These are phyloP conservation scores for Acanthamoeba healyi DNA, from an alignment of 208 protist species.

Conservation along the genomic window DNA sequence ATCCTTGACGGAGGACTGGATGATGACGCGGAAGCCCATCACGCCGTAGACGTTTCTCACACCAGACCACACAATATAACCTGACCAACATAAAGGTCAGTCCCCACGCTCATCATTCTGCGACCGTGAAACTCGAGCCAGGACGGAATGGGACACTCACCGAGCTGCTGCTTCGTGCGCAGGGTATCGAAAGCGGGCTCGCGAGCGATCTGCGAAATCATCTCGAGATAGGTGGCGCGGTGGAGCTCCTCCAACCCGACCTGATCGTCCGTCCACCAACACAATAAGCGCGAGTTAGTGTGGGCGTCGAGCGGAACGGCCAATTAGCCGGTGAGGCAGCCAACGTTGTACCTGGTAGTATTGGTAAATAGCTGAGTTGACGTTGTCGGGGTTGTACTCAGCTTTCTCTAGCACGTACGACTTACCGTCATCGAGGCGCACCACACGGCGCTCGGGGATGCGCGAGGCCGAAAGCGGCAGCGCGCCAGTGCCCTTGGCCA, in stretches of 20 bases:
- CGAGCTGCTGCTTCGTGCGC: conserved; percentile 62
- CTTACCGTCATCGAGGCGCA: conserved; percentile 52
- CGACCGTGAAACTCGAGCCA: too few relatives aligned
- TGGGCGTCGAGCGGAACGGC: background rate
- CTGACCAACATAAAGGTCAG: conserved; percentile 17
- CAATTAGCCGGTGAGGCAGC: too few relatives aligned
- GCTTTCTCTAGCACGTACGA: conserved; percentile 45
- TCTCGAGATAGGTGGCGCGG: background rate
- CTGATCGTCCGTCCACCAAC: background rate
- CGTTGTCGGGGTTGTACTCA: conserved; percentile 25
- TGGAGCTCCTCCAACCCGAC: conserved; percentile 31
- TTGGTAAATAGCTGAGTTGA: conserved; percentile 72
- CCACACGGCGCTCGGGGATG: conserved; percentile 41
- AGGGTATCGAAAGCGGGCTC: conserved; percentile 64
- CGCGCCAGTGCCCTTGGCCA: background rate
- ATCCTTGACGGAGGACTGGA: conserved; percentile 71
- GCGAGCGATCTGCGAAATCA: conserved; percentile 50
- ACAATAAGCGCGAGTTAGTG: background rate
- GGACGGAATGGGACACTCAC: background rate
- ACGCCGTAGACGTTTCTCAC: conserved; percentile 70
- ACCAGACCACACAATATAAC: conserved; percentile 72
- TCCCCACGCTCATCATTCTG: too few relatives aligned
- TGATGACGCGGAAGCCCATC: conserved; percentile 75
- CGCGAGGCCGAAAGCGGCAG: conserved; percentile 18
- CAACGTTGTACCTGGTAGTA: conserved; percentile 59